These are phyloP conservation scores for Aspergillus brasiliensis DNA, from an alignment of 2,329 filamentous ascomycete genomes.

Conservation along the genomic window DNA sequence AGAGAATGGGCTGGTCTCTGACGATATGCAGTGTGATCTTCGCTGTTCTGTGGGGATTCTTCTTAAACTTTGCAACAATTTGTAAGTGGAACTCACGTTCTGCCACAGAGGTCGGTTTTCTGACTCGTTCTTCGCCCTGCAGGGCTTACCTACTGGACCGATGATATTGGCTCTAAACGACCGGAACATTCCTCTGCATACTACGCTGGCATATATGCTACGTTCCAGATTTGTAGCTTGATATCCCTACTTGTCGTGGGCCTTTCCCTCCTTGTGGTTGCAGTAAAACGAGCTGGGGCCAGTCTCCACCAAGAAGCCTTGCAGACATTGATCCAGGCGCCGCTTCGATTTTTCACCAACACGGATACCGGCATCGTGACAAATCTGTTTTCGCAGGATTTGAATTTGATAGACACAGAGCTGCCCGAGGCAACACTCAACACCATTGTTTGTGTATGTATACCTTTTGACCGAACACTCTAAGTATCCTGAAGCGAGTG, in stretches of 20 bases:
- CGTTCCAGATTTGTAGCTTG: constrained; percentile 28
- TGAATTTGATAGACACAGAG: constrained; percentile 50
- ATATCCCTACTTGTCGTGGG: constrained; percentile 1
- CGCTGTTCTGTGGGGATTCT: constrained; percentile 25
- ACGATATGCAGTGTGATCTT: constrained; percentile 19
- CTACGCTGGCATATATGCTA: constrained; percentile 30
- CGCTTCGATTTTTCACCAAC: constrained; percentile 47
- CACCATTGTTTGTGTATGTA: constrained; percentile 18
- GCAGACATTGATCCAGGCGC: constrained; percentile 29
- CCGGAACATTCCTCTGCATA: constrained; percentile 24
- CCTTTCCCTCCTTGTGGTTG: constrained; percentile 18
- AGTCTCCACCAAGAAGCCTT: constrained; percentile 27
- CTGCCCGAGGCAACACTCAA: constrained; percentile 24
- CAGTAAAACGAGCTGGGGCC: constrained; percentile 24
- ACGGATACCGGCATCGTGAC: constrained; percentile 49
- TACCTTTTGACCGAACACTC: not conserved
- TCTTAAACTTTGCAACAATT: constrained; percentile 30
- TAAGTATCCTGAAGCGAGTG: not conserved
- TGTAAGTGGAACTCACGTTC: not conserved
- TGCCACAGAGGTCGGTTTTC: not conserved
- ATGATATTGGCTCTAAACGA: constrained; percentile 19
- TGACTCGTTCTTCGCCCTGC: not conserved
- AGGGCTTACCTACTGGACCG: constrained; percentile 25
- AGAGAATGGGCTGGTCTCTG: constrained; percentile 23
- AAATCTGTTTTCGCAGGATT: constrained; percentile 54